phyloP scores from a whole-genome alignment of 768 basidiomycete species.

The Amanita pseudoporphyria region DNA sequence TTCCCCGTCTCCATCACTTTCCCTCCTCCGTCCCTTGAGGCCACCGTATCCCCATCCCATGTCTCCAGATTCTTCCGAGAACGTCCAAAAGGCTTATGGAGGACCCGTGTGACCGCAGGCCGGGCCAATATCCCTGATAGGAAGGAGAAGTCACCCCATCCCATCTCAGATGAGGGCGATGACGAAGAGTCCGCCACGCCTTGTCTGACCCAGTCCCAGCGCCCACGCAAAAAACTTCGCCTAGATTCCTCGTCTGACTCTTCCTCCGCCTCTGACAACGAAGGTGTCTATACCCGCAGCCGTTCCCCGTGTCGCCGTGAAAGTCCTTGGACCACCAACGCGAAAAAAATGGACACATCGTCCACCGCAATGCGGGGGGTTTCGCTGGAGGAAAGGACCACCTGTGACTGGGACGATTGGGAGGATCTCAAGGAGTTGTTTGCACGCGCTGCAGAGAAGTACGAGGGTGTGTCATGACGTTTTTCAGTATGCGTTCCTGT shows the following conservation, averaged over 20 bases:
- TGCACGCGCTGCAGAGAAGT: conserved; percentile 43
- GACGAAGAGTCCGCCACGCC: conserved; percentile 14
- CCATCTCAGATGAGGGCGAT: conserved; percentile 12
- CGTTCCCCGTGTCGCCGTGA: not conserved
- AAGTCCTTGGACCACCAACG: not conserved
- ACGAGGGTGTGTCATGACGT: conserved; percentile 37
- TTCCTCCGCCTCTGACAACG: conserved; percentile 11
- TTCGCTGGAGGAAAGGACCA: conserved; percentile 10
- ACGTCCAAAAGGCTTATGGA: conserved; percentile 36
- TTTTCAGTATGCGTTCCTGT: not conserved
- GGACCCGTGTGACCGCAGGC: conserved; percentile 29
- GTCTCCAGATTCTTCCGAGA: conserved; percentile 12
- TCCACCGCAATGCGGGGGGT: conserved; percentile 21
- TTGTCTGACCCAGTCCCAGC: conserved; percentile 5
- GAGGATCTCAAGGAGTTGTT: conserved; percentile 58
- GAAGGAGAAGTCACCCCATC: conserved; percentile 4
- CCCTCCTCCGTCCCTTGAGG: conserved; percentile 1
- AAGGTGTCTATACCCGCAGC: not conserved
- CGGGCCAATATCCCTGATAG: conserved; percentile 13
- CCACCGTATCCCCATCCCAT: conserved; percentile 1
- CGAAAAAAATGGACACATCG: conserved; percentile 25
- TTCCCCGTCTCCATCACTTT: conserved; percentile 17
- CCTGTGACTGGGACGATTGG: conserved; percentile 47
- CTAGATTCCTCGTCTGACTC: conserved; percentile 6
- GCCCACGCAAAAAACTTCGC: conserved; percentile 6